Percentiles rank a stretch among this genome's conserved stretches.
These are phyloP conservation scores for Pholiota adiposa DNA, from an alignment of 1,284 basidiomycete species.

Conservation along the genomic window DNA sequence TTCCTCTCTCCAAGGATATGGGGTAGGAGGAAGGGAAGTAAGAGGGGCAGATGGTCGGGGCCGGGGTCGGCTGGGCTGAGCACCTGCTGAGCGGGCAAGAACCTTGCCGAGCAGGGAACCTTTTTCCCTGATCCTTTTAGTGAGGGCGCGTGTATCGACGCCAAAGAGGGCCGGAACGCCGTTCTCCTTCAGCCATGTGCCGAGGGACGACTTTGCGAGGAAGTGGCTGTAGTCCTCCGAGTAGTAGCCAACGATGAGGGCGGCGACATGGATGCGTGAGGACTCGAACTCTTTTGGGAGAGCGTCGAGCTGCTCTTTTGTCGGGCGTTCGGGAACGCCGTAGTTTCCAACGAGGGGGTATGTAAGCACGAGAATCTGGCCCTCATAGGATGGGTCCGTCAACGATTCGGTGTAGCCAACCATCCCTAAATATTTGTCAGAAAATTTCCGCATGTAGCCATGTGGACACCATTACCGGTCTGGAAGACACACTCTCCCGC, in stretches of 20 bases:
- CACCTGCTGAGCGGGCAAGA: conserved; percentile 56
- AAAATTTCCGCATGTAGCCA: conserved; percentile 3
- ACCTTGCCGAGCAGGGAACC: conserved; percentile 92
- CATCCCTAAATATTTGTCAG: conserved; percentile 72
- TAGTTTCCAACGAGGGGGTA: conserved; percentile 99
- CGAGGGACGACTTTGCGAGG: conserved; percentile 88
- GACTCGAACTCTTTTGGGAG: conserved; percentile 92
- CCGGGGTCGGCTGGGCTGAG: conserved; percentile 42
- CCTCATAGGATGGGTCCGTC: conserved; percentile 98
- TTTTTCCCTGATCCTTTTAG: conserved; percentile 94
- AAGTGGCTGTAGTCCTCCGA: conserved; percentile 96
- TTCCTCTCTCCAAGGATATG: conserved; percentile 76
- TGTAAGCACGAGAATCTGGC: conserved; percentile 97
- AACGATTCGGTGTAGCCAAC: conserved; percentile 99
- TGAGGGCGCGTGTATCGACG: conserved; percentile 95
- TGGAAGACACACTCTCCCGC: conserved; percentile 99
- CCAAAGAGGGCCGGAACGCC: conserved; percentile 95
- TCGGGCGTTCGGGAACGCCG: conserved; percentile 87
- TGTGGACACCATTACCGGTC: conserved; percentile 81
- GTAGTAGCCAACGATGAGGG: conserved; percentile 93
- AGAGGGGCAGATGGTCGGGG: conserved; percentile 39
- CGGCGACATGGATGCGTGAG: conserved; percentile 91
- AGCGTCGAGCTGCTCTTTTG: conserved; percentile 48
- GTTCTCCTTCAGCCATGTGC: conserved; percentile 95
- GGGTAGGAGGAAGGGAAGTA: conserved; percentile 59